Percentiles rank a stretch among this genome's conserved stretches.
phyloP scores from a whole-genome alignment of 495 filamentous ascomycete genomes.

The Pyronema omphalodes region DNA sequence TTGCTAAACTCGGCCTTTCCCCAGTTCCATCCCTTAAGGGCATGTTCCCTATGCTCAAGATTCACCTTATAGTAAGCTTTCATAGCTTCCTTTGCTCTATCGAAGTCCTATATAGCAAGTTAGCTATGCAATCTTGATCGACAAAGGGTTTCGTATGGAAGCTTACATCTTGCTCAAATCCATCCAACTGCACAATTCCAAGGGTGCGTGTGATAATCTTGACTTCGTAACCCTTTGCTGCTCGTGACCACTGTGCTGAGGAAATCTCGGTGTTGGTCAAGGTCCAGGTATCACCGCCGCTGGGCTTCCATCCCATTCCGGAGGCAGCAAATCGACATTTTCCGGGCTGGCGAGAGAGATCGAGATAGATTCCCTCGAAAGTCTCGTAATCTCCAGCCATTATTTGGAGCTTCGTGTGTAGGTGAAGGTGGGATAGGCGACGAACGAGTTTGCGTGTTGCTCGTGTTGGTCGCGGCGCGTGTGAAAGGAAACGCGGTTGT shows the following conservation, averaged over 20 bases:
- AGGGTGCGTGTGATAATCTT: constrained; percentile 70
- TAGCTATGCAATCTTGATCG: background rate
- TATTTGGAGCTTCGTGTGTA: background rate
- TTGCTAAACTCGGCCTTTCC: constrained; percentile 95
- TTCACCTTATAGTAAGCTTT: constrained; percentile 92
- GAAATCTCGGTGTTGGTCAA: constrained; percentile 65
- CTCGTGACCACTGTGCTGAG: constrained; percentile 86
- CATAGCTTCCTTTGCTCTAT: constrained; percentile 74
- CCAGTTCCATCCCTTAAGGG: constrained; percentile 97
- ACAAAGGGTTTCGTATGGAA: background rate
- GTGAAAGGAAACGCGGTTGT: background rate
- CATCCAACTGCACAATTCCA: constrained; percentile 83
- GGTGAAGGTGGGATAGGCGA: background rate
- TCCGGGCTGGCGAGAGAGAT: constrained; percentile 74
- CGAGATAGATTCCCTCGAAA: constrained; percentile 90
- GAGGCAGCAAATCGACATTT: constrained; percentile 86
- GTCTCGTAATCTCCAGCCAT: constrained; percentile 39
- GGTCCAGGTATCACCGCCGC: constrained; percentile 78
- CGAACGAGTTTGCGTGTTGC: background rate
- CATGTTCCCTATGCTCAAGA: constrained; percentile 80
- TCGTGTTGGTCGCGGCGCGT: background rate
- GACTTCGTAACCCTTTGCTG: constrained; percentile 77
- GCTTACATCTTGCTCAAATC: constrained; percentile 59
- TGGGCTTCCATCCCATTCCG: constrained; percentile 86
- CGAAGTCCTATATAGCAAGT: constrained; percentile 47